phyloP scores from a whole-genome alignment of 305 asterid genomes.

The Fraxinus latifolia region DNA sequence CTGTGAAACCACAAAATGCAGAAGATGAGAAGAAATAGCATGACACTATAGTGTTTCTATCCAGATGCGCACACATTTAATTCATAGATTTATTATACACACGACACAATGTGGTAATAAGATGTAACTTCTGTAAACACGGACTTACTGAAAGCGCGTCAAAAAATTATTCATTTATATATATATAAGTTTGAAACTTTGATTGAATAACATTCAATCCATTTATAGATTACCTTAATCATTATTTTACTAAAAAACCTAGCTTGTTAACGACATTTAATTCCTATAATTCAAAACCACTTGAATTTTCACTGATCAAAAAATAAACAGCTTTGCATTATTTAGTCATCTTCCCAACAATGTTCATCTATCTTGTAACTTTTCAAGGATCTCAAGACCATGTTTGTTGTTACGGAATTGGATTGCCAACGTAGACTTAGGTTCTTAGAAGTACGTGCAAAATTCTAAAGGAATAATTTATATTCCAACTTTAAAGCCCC shows the following conservation, averaged over 20 bases:
- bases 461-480: neutral
- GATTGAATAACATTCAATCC: neutral
- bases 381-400: neutral
- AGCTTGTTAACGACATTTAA: neutral
- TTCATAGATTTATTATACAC: neutral
- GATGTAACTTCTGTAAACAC: neutral
- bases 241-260: neutral
- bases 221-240: neutral
- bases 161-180: neutral
- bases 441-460: neutral
- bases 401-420: neutral
- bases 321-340: neutral
- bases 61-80: neutral
- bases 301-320: neutral
- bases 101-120: neutral
- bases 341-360: neutral
- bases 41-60: neutral
- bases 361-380: neutral
- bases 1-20: slow-evolving; percentile 35
- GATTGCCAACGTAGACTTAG: neutral
- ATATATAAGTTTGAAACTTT: neutral
- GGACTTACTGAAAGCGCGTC: neutral
- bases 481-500: neutral
- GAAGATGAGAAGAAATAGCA: slow-evolving; percentile 6
- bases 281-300: neutral